phyloP scores from a whole-genome alignment of 106 monocot genomes.

The Phalaenopsis aphrodite region DNA sequence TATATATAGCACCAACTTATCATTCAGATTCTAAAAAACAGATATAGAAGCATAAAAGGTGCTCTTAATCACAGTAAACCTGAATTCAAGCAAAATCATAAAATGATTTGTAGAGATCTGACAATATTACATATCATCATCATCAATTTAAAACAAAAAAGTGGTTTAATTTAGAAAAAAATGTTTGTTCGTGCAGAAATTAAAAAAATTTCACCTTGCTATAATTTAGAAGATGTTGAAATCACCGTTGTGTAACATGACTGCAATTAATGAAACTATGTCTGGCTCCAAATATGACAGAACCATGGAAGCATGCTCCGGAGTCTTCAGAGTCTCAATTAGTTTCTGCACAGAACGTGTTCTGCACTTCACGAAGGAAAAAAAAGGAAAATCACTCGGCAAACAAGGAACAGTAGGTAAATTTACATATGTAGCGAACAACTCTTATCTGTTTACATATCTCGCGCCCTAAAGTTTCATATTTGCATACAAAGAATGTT shows the following conservation, averaged over 20 bases:
- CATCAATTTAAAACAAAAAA: too few relatives aligned
- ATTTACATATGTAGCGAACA: too few relatives aligned
- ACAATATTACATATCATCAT: background rate
- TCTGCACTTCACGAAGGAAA: constrained; percentile 12
- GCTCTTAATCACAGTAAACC: background rate
- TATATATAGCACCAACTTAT: too few relatives aligned
- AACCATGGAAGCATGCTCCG: constrained; percentile 30
- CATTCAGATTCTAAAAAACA: too few relatives aligned
- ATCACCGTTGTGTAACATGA: constrained; percentile 57
- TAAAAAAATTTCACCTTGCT: constrained; percentile 24
- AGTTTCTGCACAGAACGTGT: constrained; percentile 55
- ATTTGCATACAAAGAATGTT: too few relatives aligned
- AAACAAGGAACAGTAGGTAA: background rate
- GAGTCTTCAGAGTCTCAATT: constrained; percentile 29
- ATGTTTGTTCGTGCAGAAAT: background rate
- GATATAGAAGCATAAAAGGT: too few relatives aligned
- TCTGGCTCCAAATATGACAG: constrained; percentile 35
- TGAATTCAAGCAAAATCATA: background rate
- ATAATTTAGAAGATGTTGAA: constrained; percentile 38
- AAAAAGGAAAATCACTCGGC: background rate
- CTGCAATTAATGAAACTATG: constrained; percentile 43
- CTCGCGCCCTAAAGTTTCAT: too few relatives aligned
- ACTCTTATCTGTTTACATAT: too few relatives aligned
- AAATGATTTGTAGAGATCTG: background rate
- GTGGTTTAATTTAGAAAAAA: too few relatives aligned